A percentile compares a stretch with the other conserved stretches of the same genome.
phyloP scores from a whole-genome alignment of 106 monocot genomes.

The Iris macrosiphon region DNA sequence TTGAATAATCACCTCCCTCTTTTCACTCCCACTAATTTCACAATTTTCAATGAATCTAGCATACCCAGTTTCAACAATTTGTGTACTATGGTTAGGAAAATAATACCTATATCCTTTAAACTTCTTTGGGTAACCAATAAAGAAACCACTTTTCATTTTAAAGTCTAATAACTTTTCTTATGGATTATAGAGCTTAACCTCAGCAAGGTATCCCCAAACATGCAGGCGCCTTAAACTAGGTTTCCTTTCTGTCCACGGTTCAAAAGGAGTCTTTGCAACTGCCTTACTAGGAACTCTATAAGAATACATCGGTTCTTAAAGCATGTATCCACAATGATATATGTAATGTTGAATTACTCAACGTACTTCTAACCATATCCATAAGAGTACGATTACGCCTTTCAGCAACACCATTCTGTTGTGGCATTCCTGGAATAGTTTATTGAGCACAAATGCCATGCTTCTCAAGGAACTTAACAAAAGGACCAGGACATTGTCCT shows the following conservation, averaged over 20 bases:
- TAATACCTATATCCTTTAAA: neutral
- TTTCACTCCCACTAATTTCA: neutral
- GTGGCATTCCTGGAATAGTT: neutral
- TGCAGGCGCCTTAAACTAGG: neutral
- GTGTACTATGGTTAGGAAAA: neutral
- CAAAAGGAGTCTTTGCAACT: neutral
- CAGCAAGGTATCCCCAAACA: neutral
- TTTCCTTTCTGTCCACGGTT: conserved; percentile 5
- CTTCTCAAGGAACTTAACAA: neutral
- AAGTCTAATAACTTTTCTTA: neutral
- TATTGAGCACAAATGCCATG: neutral
- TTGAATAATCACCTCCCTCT: neutral
- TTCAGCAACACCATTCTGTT: conserved; percentile 1
- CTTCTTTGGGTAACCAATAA: conserved; percentile 1
- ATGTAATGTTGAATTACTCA: neutral
- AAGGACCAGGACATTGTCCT: neutral
- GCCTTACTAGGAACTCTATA: neutral
- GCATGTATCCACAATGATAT: neutral
- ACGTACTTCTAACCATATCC: too few relatives aligned
- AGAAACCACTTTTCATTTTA: neutral
- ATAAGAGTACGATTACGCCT: neutral
- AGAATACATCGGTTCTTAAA: neutral
- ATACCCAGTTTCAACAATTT: neutral
- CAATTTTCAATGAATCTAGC: conserved; percentile 1
- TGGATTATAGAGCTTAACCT: neutral